Conservation (phyloP, 768 basidiomycete genomes). For the Xanthoconium purpureum region DNA sequence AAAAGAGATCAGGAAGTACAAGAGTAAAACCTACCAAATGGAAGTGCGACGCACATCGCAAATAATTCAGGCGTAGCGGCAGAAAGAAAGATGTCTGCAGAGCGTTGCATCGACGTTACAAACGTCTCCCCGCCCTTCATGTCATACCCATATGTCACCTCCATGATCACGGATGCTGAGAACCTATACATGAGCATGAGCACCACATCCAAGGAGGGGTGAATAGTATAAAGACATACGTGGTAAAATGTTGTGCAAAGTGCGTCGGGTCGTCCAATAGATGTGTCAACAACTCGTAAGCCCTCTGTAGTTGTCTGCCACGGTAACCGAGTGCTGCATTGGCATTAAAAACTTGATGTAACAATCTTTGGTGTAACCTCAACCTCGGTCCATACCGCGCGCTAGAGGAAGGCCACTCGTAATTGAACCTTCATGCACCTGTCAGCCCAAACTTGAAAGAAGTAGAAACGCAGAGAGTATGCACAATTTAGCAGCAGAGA, state of each 20-base stretch:
- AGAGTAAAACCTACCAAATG: background rate
- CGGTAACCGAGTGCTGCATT: conserved; percentile 12
- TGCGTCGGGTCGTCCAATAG: conserved; percentile 8
- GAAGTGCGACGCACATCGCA: background rate
- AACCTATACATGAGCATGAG: background rate
- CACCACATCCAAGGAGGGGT: too few species aligned
- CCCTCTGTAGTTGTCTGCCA: conserved; percentile 10
- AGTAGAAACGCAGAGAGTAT: background rate
- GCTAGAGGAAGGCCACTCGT: conserved; percentile 10
- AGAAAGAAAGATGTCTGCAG: background rate
- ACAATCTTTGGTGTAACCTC: conserved; percentile 20
- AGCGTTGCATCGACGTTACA: conserved; percentile 7
- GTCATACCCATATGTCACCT: conserved; percentile 18
- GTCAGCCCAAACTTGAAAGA: background rate
- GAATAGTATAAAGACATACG: conserved; percentile 1
- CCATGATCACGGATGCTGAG: conserved; percentile 8
- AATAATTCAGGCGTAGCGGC: background rate
- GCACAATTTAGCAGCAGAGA: conserved; percentile 2
- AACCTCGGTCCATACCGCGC: conserved; percentile 23
- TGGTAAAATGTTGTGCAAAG: conserved; percentile 10
- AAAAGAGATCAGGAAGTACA: background rate
- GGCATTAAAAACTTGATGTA: conserved; percentile 17
- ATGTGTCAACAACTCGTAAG: conserved; percentile 7
- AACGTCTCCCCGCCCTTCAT: background rate
- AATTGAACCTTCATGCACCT: conserved; percentile 15